Percentiles rank a stretch among this genome's conserved stretches.
Conservation (phyloP, 176 grass and related monocot genomes). For the Chloris gayana region DNA sequence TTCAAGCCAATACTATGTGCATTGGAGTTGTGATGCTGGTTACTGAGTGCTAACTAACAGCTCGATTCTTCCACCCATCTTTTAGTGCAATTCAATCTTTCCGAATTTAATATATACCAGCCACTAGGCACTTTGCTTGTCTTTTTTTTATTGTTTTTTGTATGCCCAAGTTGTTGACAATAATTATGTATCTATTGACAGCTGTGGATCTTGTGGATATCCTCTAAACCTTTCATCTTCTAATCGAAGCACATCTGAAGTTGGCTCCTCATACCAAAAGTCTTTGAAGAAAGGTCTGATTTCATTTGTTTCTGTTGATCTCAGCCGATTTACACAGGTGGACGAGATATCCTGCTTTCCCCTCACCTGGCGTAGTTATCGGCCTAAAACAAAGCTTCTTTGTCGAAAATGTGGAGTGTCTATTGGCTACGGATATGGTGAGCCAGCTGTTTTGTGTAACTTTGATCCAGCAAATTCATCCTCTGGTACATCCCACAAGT, state of each 20-base stretch:
- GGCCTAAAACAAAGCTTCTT: conserved; percentile 71
- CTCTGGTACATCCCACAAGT: conserved; percentile 53
- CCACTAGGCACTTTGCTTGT: background rate
- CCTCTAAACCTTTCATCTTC: conserved; percentile 67
- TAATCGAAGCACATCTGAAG: conserved; percentile 59
- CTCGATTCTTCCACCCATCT: background rate
- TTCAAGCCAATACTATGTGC: background rate
- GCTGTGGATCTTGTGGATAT: conserved; percentile 67
- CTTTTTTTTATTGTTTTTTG: background rate
- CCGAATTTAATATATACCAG: background rate
- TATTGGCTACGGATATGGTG: conserved; percentile 60
- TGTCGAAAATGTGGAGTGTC: conserved; percentile 63
- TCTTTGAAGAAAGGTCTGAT: conserved; percentile 67
- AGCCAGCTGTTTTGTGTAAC: conserved; percentile 62
- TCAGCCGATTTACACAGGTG: conserved; percentile 68
- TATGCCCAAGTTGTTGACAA: conserved; percentile 16
- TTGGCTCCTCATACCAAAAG: conserved; percentile 52
- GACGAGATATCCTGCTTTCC: conserved; percentile 62
- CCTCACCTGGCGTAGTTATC: conserved; percentile 48
- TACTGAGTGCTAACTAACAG: background rate
- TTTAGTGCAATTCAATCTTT: background rate
- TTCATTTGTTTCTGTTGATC: conserved; percentile 60
- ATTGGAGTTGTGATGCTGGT: conserved; percentile 6
- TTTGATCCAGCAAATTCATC: conserved; percentile 59
- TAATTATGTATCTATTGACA: conserved; percentile 42